Conservation (phyloP, 805 yeast genomes). For the Saccharomycopsis oosterbeekiorum region DNA sequence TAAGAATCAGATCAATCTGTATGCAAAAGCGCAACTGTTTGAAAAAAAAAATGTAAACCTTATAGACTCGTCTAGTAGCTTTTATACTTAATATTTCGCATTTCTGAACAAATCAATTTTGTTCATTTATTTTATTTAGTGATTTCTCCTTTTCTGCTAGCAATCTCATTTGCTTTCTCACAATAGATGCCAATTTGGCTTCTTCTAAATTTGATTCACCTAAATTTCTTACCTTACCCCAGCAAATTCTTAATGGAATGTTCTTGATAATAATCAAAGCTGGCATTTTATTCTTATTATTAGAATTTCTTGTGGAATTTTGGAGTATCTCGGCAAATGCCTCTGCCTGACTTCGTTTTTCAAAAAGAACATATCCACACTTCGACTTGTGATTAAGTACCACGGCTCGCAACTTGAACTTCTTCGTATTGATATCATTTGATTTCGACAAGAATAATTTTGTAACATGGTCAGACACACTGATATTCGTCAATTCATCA, state of each 20-base stretch:
- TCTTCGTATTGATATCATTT: neutral
- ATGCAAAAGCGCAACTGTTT: too few relatives aligned
- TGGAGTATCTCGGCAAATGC: conserved; percentile 25
- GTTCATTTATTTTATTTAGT: neutral
- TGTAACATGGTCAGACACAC: conserved; percentile 41
- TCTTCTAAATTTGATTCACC: conserved; percentile 37
- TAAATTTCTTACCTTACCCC: conserved; percentile 41
- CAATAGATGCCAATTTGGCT: conserved; percentile 39
- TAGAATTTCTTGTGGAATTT: neutral
- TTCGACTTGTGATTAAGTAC: conserved; percentile 47
- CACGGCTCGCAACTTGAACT: conserved; percentile 32
- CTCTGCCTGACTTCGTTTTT: conserved; percentile 42
- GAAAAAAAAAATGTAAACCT: too few relatives aligned
- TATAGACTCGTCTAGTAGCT: too few relatives aligned
- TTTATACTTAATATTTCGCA: too few relatives aligned
- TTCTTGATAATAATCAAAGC: conserved; percentile 28
- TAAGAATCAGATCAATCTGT: too few relatives aligned
- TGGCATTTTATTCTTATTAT: conserved; percentile 21
- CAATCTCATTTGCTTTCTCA: conserved; percentile 42
- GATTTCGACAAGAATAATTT: conserved; percentile 18
- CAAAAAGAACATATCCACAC: conserved; percentile 56
- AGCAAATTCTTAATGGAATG: conserved; percentile 41
- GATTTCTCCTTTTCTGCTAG: conserved; percentile 29
- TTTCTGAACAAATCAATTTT: neutral
- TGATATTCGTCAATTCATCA: conserved; percentile 55